Evolutionary conservation across 306 rosid species (phyloP).

Genomic region (Cicer cuneatum): DNA sequence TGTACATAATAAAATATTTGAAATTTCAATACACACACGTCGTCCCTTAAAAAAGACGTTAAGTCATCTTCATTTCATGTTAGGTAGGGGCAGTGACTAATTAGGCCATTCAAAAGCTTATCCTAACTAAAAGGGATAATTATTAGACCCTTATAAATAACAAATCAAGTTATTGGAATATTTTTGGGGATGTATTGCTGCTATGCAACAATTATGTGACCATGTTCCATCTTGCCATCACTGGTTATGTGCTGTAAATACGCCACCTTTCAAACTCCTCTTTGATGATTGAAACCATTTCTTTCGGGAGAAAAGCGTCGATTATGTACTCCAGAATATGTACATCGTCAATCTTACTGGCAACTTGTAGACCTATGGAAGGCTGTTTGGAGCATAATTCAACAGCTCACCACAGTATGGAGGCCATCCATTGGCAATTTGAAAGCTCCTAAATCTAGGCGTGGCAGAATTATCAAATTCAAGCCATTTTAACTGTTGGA

Average conservation of each 20-base stretch:
- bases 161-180: not conserved
- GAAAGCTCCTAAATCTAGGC: slow-evolving; percentile 47
- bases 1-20: no score
- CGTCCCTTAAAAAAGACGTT: no score
- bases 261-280: slow-evolving; percentile 7
- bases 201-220: not conserved
- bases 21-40: no score
- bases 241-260: slow-evolving; percentile 11
- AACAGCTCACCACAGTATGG: slow-evolving; percentile 49
- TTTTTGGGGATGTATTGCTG: not conserved
- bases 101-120: not conserved
- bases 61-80: no score
- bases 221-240: not conserved
- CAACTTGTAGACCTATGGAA: slow-evolving; percentile 40
- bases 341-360: slow-evolving; percentile 57
- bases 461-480: slow-evolving; percentile 56
- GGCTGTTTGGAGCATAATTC: slow-evolving; percentile 45
- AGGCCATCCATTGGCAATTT: slow-evolving; percentile 38
- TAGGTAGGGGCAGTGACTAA: no score
- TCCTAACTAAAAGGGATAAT: not conserved
- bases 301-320: slow-evolving; percentile 26
- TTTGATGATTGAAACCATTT: slow-evolving; percentile 34
- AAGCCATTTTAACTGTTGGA: slow-evolving; percentile 52
- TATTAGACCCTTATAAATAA: not conserved
- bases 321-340: slow-evolving; percentile 48